Evolutionary conservation across 2,329 filamentous ascomycete genomes (phyloP).

Genomic region (Calonectria pseudoturangicola): DNA sequence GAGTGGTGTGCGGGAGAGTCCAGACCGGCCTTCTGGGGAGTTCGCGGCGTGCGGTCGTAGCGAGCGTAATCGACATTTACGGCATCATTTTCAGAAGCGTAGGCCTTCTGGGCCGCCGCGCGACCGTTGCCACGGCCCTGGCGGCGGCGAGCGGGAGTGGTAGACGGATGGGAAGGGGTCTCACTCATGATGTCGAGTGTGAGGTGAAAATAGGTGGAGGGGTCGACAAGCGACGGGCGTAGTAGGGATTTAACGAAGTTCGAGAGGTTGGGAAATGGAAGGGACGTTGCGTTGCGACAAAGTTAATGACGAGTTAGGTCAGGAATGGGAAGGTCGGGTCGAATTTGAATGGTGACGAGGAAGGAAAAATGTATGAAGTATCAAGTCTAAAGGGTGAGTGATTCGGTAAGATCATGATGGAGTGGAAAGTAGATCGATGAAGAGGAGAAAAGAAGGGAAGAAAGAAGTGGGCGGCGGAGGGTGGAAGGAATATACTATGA

Average conservation of each 20-base stretch:
- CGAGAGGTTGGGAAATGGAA: slow-evolving; percentile 34
- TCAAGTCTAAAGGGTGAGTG: slow-evolving; percentile 47
- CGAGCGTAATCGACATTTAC: slow-evolving; percentile 57
- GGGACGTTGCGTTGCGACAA: slow-evolving; percentile 43
- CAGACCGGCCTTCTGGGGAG: slow-evolving; percentile 67
- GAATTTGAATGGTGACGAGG: slow-evolving; percentile 40
- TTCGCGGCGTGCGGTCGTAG: slow-evolving; percentile 63
- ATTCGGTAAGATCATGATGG: slow-evolving; percentile 53
- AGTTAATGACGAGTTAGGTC: slow-evolving; percentile 34
- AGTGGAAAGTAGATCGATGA: slow-evolving; percentile 45
- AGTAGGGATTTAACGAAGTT: slow-evolving; percentile 18
- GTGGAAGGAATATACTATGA: slow-evolving; percentile 39
- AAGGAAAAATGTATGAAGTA: slow-evolving; percentile 47
- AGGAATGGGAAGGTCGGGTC: slow-evolving; percentile 49
- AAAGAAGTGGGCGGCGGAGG: slow-evolving; percentile 29
- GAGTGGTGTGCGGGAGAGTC: slow-evolving; percentile 59
- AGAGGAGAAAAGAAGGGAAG: slow-evolving; percentile 43
- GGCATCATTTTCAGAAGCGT: slow-evolving; percentile 75
- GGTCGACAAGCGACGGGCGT: slow-evolving; percentile 23
- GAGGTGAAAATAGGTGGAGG: slow-evolving; percentile 29
- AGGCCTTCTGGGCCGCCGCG: slow-evolving; percentile 69
- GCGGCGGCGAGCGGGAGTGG: slow-evolving; percentile 61
- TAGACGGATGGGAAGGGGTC: slow-evolving; percentile 56
- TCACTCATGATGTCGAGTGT: slow-evolving; percentile 58
- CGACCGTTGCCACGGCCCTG: slow-evolving; percentile 65